phyloP scores from a whole-genome alignment of 441 rosid genomes.

The Gossypium davidsonii region DNA sequence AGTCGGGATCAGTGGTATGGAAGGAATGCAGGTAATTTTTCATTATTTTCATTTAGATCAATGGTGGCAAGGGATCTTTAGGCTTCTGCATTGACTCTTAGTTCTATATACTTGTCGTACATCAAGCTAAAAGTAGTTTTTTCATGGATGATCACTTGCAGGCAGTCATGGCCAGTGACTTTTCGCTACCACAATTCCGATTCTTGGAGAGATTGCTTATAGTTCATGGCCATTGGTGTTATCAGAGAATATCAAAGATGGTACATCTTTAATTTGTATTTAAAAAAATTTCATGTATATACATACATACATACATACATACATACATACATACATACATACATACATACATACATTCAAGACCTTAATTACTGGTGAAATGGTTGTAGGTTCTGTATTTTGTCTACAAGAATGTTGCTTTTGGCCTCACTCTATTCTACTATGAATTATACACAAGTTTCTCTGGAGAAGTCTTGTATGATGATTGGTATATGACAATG shows the following conservation, averaged over 20 bases:
- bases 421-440: constrained; percentile 74
- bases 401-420: constrained; percentile 70
- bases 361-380: neutral
- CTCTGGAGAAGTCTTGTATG: constrained; percentile 55
- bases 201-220: constrained; percentile 58
- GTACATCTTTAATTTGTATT: constrained; percentile 22
- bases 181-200: constrained; percentile 59
- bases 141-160: constrained; percentile 20
- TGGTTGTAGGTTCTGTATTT: constrained; percentile 50
- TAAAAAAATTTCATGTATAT: neutral
- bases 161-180: constrained; percentile 83
- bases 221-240: constrained; percentile 78
- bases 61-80: neutral
- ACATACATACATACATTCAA: neutral
- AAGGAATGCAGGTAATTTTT: constrained; percentile 61
- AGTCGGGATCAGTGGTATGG: constrained; percentile 68
- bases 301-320: no score
- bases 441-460: constrained; percentile 59
- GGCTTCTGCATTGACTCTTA: no score
- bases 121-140: neutral
- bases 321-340: no score
- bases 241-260: constrained; percentile 64
- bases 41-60: neutral
- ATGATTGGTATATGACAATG: constrained; percentile 60
- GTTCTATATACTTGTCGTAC: neutral